phyloP scores from a whole-genome alignment of 768 basidiomycete species.

The Boletus eberwhitei region DNA sequence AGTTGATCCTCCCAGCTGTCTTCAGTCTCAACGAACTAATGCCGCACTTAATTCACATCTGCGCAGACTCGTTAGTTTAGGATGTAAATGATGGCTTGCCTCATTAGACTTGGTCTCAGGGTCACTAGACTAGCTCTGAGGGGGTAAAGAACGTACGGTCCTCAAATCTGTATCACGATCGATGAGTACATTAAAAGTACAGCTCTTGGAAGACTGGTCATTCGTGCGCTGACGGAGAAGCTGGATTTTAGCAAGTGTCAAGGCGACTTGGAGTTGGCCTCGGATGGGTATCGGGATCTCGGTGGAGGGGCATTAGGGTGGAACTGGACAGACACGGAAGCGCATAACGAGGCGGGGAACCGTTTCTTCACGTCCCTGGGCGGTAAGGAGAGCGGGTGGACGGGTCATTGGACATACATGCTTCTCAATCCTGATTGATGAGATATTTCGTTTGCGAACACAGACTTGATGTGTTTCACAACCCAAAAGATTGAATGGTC shows the following conservation, averaged over 20 bases:
- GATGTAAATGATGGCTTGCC: neutral
- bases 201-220: constrained; percentile 10
- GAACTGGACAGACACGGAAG: constrained; percentile 20
- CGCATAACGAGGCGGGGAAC: constrained; percentile 2
- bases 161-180: neutral
- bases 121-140: too few relatives aligned
- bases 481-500: too few relatives aligned
- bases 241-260: constrained; percentile 3
- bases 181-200: neutral
- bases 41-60: neutral
- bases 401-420: constrained; percentile 17
- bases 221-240: constrained; percentile 11
- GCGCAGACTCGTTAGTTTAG: neutral
- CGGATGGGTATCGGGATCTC: constrained; percentile 10
- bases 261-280: neutral
- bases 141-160: neutral
- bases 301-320: constrained; percentile 22
- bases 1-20: neutral
- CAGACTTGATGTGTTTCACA: too few relatives aligned
- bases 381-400: constrained; percentile 2
- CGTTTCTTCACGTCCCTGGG: constrained; percentile 12
- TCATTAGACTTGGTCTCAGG: neutral
- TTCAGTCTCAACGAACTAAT: neutral
- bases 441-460: too few relatives aligned
- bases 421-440: neutral